Percentiles rank a stretch among this genome's conserved stretches.
Evolutionary conservation across 441 rosid genomes (phyloP).

Genomic region (Erysimum pusillum): DNA sequence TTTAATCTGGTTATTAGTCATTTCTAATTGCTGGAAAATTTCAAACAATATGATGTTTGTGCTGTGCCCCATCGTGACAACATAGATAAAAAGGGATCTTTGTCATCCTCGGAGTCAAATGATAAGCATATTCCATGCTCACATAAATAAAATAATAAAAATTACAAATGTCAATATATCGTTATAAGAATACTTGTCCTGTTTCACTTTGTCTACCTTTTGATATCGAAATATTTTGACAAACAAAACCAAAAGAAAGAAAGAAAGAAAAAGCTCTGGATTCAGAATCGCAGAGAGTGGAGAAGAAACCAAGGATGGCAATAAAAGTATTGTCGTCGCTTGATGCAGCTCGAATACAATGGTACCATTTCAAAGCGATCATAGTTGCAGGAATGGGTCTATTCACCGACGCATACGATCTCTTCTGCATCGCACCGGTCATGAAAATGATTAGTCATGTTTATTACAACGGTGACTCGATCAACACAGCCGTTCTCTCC

Average conservation of each 20-base stretch:
- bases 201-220: conserved; percentile 5
- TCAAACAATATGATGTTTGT: conserved; percentile 26
- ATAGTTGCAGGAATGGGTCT: conserved; percentile 89
- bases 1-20: background rate
- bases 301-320: conserved; percentile 43
- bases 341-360: conserved; percentile 67
- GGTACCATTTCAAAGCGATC: conserved; percentile 85
- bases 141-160: conserved; percentile 10
- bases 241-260: background rate
- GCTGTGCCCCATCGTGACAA: conserved; percentile 36
- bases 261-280: conserved; percentile 28
- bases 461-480: conserved; percentile 49
- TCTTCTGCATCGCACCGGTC: conserved; percentile 81
- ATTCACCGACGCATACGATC: conserved; percentile 84
- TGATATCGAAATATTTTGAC: background rate
- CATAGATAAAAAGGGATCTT: background rate
- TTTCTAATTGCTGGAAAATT: background rate
- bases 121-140: conserved; percentile 39
- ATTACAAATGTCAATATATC: background rate
- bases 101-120: conserved; percentile 36
- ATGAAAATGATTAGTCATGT: conserved; percentile 61
- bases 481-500: conserved; percentile 39
- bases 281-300: conserved; percentile 41
- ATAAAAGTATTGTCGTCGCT: conserved; percentile 72
- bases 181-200: conserved; percentile 14